Evolutionary conservation across 208 protist species (phyloP), one percentile per base, ranked within the genome.

Genomic region (Crithidia thermophila): DNA sequence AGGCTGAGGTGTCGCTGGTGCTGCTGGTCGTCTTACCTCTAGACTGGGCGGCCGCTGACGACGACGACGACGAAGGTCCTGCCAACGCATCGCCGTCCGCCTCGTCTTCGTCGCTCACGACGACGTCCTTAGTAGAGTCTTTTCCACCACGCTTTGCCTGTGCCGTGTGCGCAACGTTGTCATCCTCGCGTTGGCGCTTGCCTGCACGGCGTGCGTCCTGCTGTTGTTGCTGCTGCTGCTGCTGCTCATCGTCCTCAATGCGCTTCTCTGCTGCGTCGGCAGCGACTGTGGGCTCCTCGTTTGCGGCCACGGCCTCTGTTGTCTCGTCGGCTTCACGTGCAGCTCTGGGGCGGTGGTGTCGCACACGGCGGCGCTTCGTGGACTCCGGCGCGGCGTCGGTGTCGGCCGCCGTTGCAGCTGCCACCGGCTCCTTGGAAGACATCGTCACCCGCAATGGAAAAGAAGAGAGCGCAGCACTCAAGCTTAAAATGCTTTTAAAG

Each of bases 321-420:
- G 14, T 28, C 16, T 16, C 39, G 6, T 62, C 58, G 18, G 61
- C 70, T 50, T 78, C 69, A 5, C 67, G 63, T 27, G 63, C 82
- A 6, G 64, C 46, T 61, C 89, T 92, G 45, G 77, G 0, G 34
- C 84, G 72, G 66, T 91, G 88, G 57, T 84, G 82, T 39, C 88
- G 84, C 28, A 86, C 50, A 40, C 88, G 84, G 34, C 77, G 82
- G 27, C 75, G 59, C 34, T 70, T 86, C 13, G 40, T 21, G 9
- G 37, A 30, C n/a, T 70, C 56, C 13, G 56, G 37, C 23, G 47
- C 31, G 25, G 61, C 45, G 37, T 36, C 65, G 1, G 4, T 53
- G 18, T 55, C 31, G 3, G 31, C 40, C 50, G 33, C 60, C 18
- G 55, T 57, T n/a, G 49, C 37, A 21, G 47, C 28, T n/a, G 47